phyloP scores from a whole-genome alignment of 352 stramenopile species.

The Phytophthora capsici region DNA sequence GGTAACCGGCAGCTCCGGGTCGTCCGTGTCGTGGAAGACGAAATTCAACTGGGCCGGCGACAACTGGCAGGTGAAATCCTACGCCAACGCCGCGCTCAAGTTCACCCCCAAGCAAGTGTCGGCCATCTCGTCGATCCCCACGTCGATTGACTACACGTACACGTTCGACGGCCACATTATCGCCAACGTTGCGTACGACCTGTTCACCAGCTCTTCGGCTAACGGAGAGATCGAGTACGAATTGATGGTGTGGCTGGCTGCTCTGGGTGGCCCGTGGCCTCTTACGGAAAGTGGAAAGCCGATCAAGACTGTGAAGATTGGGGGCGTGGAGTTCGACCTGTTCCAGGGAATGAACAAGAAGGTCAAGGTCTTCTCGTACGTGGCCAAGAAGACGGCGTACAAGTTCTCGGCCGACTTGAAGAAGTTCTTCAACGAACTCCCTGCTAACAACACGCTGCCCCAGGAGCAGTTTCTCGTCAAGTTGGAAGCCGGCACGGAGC shows the following conservation, averaged over 20 bases:
- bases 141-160: slow-evolving; percentile 45
- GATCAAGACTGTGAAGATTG: slow-evolving; percentile 30
- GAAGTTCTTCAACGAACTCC: slow-evolving; percentile 41
- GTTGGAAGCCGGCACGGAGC: slow-evolving; percentile 42
- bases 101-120: slow-evolving; percentile 38
- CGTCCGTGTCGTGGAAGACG: slow-evolving; percentile 46
- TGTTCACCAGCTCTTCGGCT: slow-evolving; percentile 37
- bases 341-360: slow-evolving; percentile 44
- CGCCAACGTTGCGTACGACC: slow-evolving; percentile 46
- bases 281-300: slow-evolving; percentile 34
- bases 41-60: slow-evolving; percentile 45
- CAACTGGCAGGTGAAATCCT: slow-evolving; percentile 51
- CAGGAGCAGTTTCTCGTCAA: slow-evolving; percentile 34
- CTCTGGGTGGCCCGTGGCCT: slow-evolving; percentile 35
- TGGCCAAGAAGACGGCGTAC: slow-evolving; percentile 26
- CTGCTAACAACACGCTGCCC: slow-evolving; percentile 30
- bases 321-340: slow-evolving; percentile 35
- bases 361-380: slow-evolving; percentile 46
- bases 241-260: slow-evolving; percentile 50
- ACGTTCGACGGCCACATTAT: slow-evolving; percentile 44
- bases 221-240: slow-evolving; percentile 43
- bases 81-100: slow-evolving; percentile 48
- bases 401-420: slow-evolving; percentile 38
- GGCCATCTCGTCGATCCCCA: slow-evolving; percentile 43
- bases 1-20: slow-evolving; percentile 33